Conservation (phyloP, 78 protist genomes). For the Dictyostelium intermedium region DNA sequence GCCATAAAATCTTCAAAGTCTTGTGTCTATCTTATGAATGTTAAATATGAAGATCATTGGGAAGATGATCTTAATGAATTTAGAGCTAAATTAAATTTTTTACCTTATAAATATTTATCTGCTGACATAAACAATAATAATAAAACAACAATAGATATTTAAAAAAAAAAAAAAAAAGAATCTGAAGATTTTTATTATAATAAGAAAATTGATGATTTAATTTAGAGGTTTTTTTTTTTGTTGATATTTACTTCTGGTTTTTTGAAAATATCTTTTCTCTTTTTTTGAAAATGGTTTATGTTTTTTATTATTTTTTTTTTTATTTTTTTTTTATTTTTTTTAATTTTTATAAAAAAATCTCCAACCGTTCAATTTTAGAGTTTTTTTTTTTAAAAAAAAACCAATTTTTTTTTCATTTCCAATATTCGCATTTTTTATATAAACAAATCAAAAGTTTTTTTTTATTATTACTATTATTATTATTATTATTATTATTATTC, state of each 20-base stretch:
- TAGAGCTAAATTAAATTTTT: slow-evolving; percentile 40
- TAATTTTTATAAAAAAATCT: neutral
- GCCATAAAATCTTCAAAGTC: slow-evolving; percentile 31
- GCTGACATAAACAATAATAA: neutral
- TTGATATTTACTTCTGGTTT: neutral
- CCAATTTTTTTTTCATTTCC: too few species aligned
- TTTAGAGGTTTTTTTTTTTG: too few species aligned
- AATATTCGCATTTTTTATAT: neutral
- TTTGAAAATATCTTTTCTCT: neutral
- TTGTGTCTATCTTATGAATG: slow-evolving; percentile 36
- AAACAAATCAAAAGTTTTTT: neutral
- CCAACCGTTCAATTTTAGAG: neutral
- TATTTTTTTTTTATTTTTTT: neutral
- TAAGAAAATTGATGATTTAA: neutral
- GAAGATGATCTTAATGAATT: slow-evolving; percentile 16
- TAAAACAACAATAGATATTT: neutral
- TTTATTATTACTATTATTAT: too few species aligned
- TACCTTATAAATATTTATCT: slow-evolving; percentile 2
- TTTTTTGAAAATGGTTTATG: too few species aligned
- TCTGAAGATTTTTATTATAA: neutral
- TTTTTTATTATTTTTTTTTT: neutral
- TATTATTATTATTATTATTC: too few species aligned
- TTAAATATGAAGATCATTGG: slow-evolving; percentile 63
- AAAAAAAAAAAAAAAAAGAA: neutral
- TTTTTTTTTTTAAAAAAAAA: neutral